A percentile compares a stretch with the other conserved stretches of the same genome.
Evolutionary conservation across 352 stramenopile genomes (phyloP).

Genomic region (Salisapilia sapeloensis): DNA sequence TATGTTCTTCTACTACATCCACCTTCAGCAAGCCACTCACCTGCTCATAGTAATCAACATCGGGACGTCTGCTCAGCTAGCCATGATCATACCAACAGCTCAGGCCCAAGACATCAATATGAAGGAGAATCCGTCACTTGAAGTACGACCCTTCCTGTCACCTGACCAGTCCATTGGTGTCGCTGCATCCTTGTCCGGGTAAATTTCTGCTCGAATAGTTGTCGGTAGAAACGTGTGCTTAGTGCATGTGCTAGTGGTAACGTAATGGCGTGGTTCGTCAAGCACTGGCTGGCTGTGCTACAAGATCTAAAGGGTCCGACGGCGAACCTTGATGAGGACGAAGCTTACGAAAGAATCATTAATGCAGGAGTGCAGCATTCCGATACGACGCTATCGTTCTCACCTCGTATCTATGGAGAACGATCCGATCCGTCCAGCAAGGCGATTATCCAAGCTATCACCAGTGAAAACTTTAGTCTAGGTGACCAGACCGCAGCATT

Average conservation of each 20-base stretch:
- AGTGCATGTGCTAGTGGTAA: conserved; percentile 36
- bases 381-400: conserved; percentile 34
- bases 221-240: neutral
- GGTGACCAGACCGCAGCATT: conserved; percentile 57
- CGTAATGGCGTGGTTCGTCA: conserved; percentile 45
- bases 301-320: conserved; percentile 14
- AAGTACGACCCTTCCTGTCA: conserved; percentile 54
- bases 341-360: conserved; percentile 35
- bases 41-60: conserved; percentile 51
- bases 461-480: conserved; percentile 47
- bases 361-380: conserved; percentile 18
- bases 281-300: conserved; percentile 35
- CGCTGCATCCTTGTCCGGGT: conserved; percentile 62
- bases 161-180: conserved; percentile 37
- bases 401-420: conserved; percentile 56
- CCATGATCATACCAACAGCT: conserved; percentile 28
- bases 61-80: conserved; percentile 64
- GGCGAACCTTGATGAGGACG: conserved; percentile 7
- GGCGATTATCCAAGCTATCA: conserved; percentile 25
- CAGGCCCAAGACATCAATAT: conserved; percentile 2
- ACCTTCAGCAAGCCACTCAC: too few relatives aligned
- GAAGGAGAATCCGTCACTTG: conserved; percentile 34
- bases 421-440: conserved; percentile 15
- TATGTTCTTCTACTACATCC: too few relatives aligned
- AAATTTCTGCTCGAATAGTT: conserved; percentile 1